A percentile compares a stretch with the other conserved stretches of the same genome.
Conservation (phyloP, 1,284 basidiomycete genomes). For the Tremellales sp. region DNA sequence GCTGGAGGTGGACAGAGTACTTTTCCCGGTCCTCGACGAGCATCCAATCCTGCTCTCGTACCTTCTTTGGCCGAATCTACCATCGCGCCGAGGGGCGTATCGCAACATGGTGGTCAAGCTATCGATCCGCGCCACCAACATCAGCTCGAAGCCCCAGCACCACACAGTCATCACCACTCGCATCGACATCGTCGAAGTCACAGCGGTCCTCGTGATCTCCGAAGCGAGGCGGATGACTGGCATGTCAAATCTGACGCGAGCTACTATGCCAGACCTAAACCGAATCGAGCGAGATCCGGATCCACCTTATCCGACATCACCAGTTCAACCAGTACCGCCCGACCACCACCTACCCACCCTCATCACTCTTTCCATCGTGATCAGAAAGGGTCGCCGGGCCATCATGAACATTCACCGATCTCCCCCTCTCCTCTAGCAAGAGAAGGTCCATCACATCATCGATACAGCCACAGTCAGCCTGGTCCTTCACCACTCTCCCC, state of each 20-base stretch:
- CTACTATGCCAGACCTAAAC: slow-evolving; percentile 17
- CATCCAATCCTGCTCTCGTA: neutral
- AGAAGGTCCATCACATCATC: neutral
- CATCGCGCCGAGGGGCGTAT: slow-evolving; percentile 4
- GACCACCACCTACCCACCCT: neutral
- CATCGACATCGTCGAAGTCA: neutral
- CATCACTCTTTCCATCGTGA: slow-evolving; percentile 4
- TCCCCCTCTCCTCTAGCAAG: slow-evolving; percentile 12
- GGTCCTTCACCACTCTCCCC: slow-evolving; percentile 8
- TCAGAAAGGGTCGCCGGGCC: slow-evolving; percentile 5
- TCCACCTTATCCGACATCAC: slow-evolving; percentile 3
- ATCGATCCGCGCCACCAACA: slow-evolving; percentile 5
- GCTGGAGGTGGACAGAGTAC: too few relatives aligned
- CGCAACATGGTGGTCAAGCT: neutral
- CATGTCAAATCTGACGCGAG: slow-evolving; percentile 9
- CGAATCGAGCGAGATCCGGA: slow-evolving; percentile 2
- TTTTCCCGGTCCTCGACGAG: neutral
- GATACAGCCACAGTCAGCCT: neutral
- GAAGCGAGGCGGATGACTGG: slow-evolving; percentile 7
- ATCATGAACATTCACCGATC: slow-evolving; percentile 7
- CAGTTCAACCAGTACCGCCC: slow-evolving; percentile 8
- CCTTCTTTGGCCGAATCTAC: slow-evolving; percentile 1
- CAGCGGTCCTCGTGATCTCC: neutral
- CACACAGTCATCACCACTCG: slow-evolving; percentile 7
- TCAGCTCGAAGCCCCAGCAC: slow-evolving; percentile 4